These are phyloP conservation scores for Syzygium syzygioides DNA, from an alignment of 441 rosid species.

Conservation along the genomic window DNA sequence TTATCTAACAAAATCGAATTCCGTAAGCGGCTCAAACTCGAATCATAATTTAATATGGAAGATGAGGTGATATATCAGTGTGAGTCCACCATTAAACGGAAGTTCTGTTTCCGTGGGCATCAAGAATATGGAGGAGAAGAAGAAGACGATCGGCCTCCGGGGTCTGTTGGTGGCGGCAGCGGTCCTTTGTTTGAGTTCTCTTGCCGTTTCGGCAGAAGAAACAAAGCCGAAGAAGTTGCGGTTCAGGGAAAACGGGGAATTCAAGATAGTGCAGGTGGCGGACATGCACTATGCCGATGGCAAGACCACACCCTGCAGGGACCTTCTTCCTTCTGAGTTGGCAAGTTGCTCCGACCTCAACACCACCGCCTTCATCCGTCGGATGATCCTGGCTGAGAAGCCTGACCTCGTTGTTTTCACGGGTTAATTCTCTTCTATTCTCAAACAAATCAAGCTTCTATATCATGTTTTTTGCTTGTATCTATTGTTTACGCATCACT, in stretches of 20 bases:
- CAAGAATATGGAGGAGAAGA: neutral
- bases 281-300: neutral
- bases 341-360: neutral
- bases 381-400: neutral
- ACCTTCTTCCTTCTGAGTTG: neutral
- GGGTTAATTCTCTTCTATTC: neutral
- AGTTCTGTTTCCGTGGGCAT: neutral
- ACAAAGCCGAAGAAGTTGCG: neutral
- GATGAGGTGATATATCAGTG: neutral
- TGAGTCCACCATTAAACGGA: neutral
- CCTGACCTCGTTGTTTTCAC: neutral
- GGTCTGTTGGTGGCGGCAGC: neutral
- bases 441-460: neutral
- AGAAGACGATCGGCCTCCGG: neutral
- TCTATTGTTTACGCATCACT: neutral
- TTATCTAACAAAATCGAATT: too few relatives aligned
- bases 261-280: neutral
- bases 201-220: neutral
- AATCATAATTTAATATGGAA: neutral
- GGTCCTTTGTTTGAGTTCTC: neutral
- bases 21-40: too few relatives aligned
- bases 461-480: neutral
- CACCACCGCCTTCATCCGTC: neutral
- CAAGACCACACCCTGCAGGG: neutral
- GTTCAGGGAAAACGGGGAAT: neutral